A percentile compares a stretch with the other conserved stretches of the same genome.
Evolutionary conservation across 495 filamentous ascomycete species (phyloP).

Genomic region (Oidiodendron maius): DNA sequence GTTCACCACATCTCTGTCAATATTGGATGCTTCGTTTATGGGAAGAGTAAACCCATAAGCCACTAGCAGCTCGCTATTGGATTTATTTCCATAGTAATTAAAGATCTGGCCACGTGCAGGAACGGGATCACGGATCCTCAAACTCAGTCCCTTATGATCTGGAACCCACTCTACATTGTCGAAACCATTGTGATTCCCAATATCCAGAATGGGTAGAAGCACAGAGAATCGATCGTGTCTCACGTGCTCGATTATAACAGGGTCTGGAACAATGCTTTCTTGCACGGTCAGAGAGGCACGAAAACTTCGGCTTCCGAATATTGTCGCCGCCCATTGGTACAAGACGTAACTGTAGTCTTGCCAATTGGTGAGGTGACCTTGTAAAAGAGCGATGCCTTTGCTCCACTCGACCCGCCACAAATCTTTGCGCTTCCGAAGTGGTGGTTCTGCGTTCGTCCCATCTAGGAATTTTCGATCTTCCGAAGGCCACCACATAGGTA

Average conservation of each 20-base stretch:
- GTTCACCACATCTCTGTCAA: constrained; percentile 25
- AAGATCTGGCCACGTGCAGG: constrained; percentile 34
- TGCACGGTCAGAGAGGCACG: constrained; percentile 33
- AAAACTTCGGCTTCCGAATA: constrained; percentile 50
- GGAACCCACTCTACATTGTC: constrained; percentile 34
- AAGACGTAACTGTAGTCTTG: constrained; percentile 33
- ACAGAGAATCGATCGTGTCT: constrained; percentile 28
- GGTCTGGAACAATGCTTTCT: constrained; percentile 2
- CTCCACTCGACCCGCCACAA: constrained; percentile 14
- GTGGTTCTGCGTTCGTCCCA: constrained; percentile 42
- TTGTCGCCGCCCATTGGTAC: constrained; percentile 50
- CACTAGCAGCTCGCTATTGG: constrained; percentile 40
- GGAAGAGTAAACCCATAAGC: constrained; percentile 46
- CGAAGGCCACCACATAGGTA: constrained; percentile 17
- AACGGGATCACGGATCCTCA: constrained; percentile 12
- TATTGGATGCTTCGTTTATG: background rate
- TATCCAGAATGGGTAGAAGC: constrained; percentile 45
- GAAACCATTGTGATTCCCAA: constrained; percentile 44
- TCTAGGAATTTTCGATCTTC: constrained; percentile 38
- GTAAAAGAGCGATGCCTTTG: constrained; percentile 8
- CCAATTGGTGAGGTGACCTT: constrained; percentile 15
- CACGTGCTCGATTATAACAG: constrained; percentile 31
- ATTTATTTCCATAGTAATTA: constrained; percentile 51
- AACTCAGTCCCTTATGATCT: constrained; percentile 17
- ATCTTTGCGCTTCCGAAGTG: constrained; percentile 27